Evolutionary conservation across 148 eudicot genomes (phyloP).

Genomic region (Silene conica): DNA sequence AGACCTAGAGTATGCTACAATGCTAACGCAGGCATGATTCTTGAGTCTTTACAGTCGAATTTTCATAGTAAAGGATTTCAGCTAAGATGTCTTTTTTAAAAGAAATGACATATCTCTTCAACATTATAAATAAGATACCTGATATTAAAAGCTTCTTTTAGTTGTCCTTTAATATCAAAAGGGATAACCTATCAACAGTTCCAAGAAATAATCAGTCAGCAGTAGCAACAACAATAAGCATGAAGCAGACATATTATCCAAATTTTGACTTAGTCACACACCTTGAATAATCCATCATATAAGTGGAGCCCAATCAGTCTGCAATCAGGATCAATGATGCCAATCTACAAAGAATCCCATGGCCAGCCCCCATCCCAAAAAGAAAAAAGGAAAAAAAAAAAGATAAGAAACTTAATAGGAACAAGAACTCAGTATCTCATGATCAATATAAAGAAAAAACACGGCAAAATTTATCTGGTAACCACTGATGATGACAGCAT

Average conservation of each 20-base stretch:
- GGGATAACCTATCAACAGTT: slow-evolving; percentile 67
- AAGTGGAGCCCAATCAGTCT: slow-evolving; percentile 96
- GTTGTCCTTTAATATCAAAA: slow-evolving; percentile 88
- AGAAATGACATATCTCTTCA: not conserved
- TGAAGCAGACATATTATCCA: not conserved
- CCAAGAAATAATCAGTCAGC: slow-evolving; percentile 12
- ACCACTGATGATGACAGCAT: not conserved
- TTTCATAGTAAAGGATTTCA: not conserved
- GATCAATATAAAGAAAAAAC: not conserved
- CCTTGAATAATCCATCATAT: slow-evolving; percentile 95
- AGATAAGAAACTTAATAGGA: not conserved
- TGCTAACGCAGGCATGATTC: not conserved
- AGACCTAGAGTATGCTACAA: not conserved
- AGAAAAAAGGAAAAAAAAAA: not conserved
- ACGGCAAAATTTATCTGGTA: not conserved
- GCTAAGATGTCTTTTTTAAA: not conserved
- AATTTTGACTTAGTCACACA: slow-evolving; percentile 25
- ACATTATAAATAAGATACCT: slow-evolving; percentile 43
- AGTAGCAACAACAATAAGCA: not conserved
- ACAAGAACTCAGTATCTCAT: not conserved
- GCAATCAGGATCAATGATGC: slow-evolving; percentile 98
- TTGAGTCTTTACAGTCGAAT: not conserved
- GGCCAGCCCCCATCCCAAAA: slow-evolving; percentile 9
- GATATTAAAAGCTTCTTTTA: slow-evolving; percentile 95
- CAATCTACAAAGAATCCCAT: slow-evolving; percentile 47